phyloP scores from a whole-genome alignment of 441 rosid species.

The Erodium texanum region DNA sequence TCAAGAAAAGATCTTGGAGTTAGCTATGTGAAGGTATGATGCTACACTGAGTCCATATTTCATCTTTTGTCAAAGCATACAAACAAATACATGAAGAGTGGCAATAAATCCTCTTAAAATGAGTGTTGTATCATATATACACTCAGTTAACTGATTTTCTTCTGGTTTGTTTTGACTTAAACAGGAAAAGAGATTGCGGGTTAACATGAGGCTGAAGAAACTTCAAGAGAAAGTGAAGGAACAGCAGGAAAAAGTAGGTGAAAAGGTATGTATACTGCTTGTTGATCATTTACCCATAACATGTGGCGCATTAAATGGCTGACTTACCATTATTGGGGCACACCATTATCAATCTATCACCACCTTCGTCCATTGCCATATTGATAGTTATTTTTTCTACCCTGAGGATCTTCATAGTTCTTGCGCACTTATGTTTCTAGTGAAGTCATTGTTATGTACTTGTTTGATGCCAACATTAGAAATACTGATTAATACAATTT shows the following conservation, averaged over 20 bases:
- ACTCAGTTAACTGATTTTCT: neutral
- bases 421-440: neutral
- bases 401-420: neutral
- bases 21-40: constrained; percentile 66
- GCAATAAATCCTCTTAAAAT: no score
- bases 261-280: constrained; percentile 25
- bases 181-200: constrained; percentile 77
- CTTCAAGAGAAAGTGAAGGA: constrained; percentile 63
- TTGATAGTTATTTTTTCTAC: no score
- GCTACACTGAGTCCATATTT: neutral
- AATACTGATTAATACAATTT: neutral
- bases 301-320: constrained; percentile 1
- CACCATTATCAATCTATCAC: neutral
- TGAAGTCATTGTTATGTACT: neutral
- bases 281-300: neutral
- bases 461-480: no score
- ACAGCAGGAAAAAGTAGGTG: constrained; percentile 67
- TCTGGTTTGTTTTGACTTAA: constrained; percentile 10
- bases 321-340: neutral
- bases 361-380: neutral
- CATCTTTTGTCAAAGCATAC: no score
- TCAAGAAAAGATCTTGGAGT: constrained; percentile 79
- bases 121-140: no score
- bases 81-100: no score
- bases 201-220: constrained; percentile 59